Evolutionary conservation across 257 asterid species (phyloP), one percentile per base, ranked within the genome.

Genomic region (Solanum dulcamara): DNA sequence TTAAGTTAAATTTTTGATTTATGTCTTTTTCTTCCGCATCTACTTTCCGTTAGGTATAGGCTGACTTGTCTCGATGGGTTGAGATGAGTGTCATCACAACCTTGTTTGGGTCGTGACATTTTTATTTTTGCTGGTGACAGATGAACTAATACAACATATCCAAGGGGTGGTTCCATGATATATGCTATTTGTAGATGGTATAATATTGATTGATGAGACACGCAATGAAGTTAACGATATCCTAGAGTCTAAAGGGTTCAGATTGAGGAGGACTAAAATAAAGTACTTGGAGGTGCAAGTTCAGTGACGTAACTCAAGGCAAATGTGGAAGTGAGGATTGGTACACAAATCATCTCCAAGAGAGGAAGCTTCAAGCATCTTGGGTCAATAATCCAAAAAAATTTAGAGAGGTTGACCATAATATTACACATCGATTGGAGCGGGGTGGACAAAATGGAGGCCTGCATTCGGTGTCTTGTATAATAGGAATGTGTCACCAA

Each of bases 191-290:
- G 6, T 4, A 57, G 3, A n/a, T n/a, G 10, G n/a, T 57, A 10
- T 4, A 4, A 6, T 57, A 57, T 57, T 57, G 14, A n/a, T 57
- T 57, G 15, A 57, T 53, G 14, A 57, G 30, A n/a, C 15, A n/a
- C 0, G 0, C 6, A n/a, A 57, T 0, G 1, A 57, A 57, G 10
- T 4, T n/a, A 22, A 57, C 0, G 10, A 57, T 1, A 57, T 10
- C 6, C 5, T 57, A 10, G 30, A 57, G 66, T 57, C 14, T 22
- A 57, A 57, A 7, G 12, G 12, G 11, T n/a, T 57, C 7, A 57
- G 3, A 0, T 22, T 57, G 30, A 57, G 15, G 6, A 22, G 0
- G 8, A 18, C n/a, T 57, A 57, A 4, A 57, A 22, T 57, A 57
- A 1, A 57, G 6, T 57, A 1, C 28, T 57, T 12, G 24, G 1